A percentile compares a stretch with the other conserved stretches of the same genome.
phyloP scores from a whole-genome alignment of 2,329 filamentous ascomycete species.

The Nannizziopsis barbatae region DNA sequence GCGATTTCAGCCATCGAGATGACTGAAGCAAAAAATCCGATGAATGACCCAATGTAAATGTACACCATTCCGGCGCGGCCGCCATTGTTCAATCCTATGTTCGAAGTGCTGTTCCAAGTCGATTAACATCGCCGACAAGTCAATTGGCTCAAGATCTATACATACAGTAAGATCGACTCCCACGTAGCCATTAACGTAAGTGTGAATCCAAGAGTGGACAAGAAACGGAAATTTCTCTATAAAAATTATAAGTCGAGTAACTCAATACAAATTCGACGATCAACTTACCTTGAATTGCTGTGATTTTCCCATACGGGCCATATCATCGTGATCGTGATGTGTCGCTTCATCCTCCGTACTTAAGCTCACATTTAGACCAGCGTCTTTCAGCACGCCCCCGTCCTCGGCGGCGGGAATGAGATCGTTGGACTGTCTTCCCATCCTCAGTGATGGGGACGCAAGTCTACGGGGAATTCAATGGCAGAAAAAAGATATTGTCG shows the following conservation, averaged over 20 bases:
- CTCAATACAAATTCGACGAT: neutral
- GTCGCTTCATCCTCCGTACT: slow-evolving; percentile 13
- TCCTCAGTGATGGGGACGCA: too few species aligned
- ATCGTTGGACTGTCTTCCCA: too few species aligned
- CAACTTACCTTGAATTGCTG: slow-evolving; percentile 36
- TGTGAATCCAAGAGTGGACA: slow-evolving; percentile 34
- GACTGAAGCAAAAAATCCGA: slow-evolving; percentile 23
- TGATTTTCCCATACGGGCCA: slow-evolving; percentile 41
- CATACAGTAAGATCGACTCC: slow-evolving; percentile 31
- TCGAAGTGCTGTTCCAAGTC: slow-evolving; percentile 11
- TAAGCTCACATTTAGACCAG: slow-evolving; percentile 7
- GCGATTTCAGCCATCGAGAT: slow-evolving; percentile 33
- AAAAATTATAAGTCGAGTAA: slow-evolving; percentile 6
- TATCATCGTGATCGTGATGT: slow-evolving; percentile 24
- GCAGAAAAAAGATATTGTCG: too few species aligned
- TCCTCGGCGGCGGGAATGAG: slow-evolving; percentile 2
- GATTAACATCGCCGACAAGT: neutral
- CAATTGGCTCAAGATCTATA: neutral
- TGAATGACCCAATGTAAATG: slow-evolving; percentile 23
- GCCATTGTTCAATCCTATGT: slow-evolving; percentile 23
- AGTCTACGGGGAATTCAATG: too few species aligned
- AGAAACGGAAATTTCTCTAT: slow-evolving; percentile 32
- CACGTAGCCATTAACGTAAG: slow-evolving; percentile 33
- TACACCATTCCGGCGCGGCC: slow-evolving; percentile 25
- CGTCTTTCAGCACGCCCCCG: slow-evolving; percentile 3